Conservation (phyloP, 2,329 filamentous ascomycete species). For the Blastomyces parvus region DNA sequence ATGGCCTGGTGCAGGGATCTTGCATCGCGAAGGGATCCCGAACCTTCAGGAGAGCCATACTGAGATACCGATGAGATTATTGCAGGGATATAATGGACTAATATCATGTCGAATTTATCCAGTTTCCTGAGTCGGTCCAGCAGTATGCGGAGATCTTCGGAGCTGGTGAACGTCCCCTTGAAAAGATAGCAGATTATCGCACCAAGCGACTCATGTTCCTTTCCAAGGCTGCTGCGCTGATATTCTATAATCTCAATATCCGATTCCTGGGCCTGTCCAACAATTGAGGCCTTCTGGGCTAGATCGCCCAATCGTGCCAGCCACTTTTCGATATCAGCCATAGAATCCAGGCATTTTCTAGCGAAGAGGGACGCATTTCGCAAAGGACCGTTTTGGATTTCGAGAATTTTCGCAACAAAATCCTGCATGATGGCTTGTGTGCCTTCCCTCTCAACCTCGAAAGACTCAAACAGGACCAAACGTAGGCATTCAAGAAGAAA, state of each 20-base stretch:
- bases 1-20: conserved; percentile 61
- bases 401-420: conserved; percentile 49
- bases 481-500: conserved; percentile 76
- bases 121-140: conserved; percentile 57
- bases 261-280: conserved; percentile 55
- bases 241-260: conserved; percentile 73
- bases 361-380: conserved; percentile 54
- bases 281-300: conserved; percentile 61
- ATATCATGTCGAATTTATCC: conserved; percentile 65
- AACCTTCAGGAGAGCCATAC: conserved; percentile 68
- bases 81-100: conserved; percentile 74
- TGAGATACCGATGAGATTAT: conserved; percentile 66
- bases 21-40: conserved; percentile 57
- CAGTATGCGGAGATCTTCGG: conserved; percentile 64
- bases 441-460: conserved; percentile 51
- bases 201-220: conserved; percentile 81
- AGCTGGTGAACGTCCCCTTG: conserved; percentile 60
- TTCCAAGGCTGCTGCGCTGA: conserved; percentile 67
- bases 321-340: conserved; percentile 69
- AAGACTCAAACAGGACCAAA: conserved; percentile 61
- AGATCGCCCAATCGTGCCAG: conserved; percentile 67
- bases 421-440: conserved; percentile 47
- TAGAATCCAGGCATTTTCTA: conserved; percentile 62
- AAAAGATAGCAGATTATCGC: conserved; percentile 72
- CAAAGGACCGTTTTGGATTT: conserved; percentile 41